Evolutionary conservation across 192 early-diverging fungal species (phyloP).

Genomic region (Obelidium mucronatum): DNA sequence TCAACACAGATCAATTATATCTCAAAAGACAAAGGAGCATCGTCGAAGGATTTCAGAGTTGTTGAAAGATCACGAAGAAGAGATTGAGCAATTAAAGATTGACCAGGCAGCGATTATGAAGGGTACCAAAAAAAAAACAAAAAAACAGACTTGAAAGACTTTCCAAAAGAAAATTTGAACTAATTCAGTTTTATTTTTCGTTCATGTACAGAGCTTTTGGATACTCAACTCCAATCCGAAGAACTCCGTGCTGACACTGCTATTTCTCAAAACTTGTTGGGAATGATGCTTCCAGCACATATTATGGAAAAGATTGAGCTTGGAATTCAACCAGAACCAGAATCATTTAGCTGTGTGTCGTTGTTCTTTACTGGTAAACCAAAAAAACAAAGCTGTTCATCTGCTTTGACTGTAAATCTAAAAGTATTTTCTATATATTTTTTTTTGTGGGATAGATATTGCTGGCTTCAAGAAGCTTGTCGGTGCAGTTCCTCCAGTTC

Average conservation of each 20-base stretch:
- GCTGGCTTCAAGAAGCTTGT: constrained; percentile 23
- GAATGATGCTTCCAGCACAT: constrained; percentile 35
- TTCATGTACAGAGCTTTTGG: constrained; percentile 15
- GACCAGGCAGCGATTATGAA: constrained; percentile 31
- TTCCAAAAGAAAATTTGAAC: not conserved
- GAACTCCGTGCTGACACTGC: constrained; percentile 21
- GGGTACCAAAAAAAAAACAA: not conserved
- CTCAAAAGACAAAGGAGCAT: constrained; percentile 16
- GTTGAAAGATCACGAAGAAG: constrained; percentile 37
- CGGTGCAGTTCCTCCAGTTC: not conserved
- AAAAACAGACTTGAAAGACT: not conserved
- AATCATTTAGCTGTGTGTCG: constrained; percentile 18
- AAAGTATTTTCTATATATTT: constrained; percentile 9
- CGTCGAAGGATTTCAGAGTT: constrained; percentile 32
- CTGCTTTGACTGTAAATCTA: too few species aligned
- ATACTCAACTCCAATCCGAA: constrained; percentile 29
- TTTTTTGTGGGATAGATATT: constrained; percentile 9
- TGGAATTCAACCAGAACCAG: constrained; percentile 32
- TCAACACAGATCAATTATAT: not conserved
- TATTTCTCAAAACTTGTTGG: constrained; percentile 23
- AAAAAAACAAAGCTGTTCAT: too few species aligned
- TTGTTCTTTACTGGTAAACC: constrained; percentile 40
- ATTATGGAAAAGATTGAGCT: constrained; percentile 36
- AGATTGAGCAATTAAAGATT: constrained; percentile 26
- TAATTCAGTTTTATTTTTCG: too few species aligned